Percentiles rank a stretch among this genome's conserved stretches.
These are phyloP conservation scores for Catharanthus roseus DNA, from an alignment of 257 asterid genomes.

Conservation along the genomic window DNA sequence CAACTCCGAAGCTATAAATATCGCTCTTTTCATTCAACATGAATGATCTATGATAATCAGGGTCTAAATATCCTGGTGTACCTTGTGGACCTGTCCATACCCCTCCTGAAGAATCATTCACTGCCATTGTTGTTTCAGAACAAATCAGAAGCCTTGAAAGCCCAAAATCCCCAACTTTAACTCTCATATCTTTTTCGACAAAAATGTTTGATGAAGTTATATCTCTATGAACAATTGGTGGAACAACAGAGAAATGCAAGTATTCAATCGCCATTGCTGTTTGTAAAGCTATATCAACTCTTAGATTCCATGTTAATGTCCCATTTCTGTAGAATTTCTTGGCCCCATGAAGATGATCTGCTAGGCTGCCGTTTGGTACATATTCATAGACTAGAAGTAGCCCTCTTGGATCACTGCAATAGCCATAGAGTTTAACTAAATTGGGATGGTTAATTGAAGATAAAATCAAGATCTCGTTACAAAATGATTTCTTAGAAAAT, in stretches of 20 bases:
- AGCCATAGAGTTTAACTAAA: constrained; percentile 87
- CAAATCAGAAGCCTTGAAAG: constrained; percentile 68
- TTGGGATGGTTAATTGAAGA: constrained; percentile 77
- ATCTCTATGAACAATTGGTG: constrained; percentile 87
- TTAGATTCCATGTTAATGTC: constrained; percentile 52
- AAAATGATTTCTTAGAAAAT: constrained; percentile 68
- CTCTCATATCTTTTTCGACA: constrained; percentile 76
- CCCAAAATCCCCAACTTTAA: constrained; percentile 91
- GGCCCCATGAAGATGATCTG: constrained; percentile 82
- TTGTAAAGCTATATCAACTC: constrained; percentile 75
- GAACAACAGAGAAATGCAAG: constrained; percentile 70
- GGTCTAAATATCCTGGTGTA: constrained; percentile 90
- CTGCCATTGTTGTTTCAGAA: constrained; percentile 36
- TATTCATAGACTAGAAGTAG: constrained; percentile 74
- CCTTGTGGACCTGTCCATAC: constrained; percentile 99
- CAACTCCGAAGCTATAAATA: constrained; percentile 87
- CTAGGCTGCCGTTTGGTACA: constrained; percentile 80
- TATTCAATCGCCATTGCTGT: constrained; percentile 79
- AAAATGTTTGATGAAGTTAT: constrained; percentile 82
- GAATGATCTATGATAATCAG: constrained; percentile 76
- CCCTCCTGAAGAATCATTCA: constrained; percentile 50
- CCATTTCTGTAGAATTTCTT: constrained; percentile 36
- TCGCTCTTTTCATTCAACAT: constrained; percentile 89
- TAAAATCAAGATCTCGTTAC: constrained; percentile 81
- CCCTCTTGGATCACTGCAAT: constrained; percentile 96